phyloP scores from a whole-genome alignment of 495 filamentous ascomycete species.

The Tuber aestivum region DNA sequence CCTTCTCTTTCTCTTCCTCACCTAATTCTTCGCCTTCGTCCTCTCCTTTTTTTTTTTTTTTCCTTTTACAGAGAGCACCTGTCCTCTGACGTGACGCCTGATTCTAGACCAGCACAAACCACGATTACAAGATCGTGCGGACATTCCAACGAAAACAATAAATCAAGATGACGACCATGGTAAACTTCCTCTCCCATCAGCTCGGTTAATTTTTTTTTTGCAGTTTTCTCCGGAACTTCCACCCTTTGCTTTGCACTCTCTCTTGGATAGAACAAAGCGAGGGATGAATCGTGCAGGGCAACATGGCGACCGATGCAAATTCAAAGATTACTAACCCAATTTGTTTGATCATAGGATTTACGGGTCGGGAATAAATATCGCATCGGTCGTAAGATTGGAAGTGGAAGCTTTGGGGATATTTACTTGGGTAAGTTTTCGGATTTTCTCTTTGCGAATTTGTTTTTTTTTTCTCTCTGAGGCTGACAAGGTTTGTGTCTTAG shows the following conservation, averaged over 20 bases:
- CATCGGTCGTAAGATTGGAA: slow-evolving; percentile 98
- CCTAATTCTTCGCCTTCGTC: slow-evolving; percentile 28
- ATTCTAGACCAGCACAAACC: slow-evolving; percentile 24
- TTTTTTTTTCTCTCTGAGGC: neutral
- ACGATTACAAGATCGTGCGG: slow-evolving; percentile 28
- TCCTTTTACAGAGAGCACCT: slow-evolving; percentile 21
- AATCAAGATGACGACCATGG: slow-evolving; percentile 52
- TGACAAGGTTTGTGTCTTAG: slow-evolving; percentile 44
- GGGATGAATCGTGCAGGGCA: slow-evolving; percentile 9
- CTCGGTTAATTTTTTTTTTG: slow-evolving; percentile 17
- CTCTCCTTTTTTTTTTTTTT: slow-evolving; percentile 15
- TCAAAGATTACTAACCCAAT: slow-evolving; percentile 41
- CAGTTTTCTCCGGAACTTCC: neutral
- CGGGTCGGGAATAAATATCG: slow-evolving; percentile 99
- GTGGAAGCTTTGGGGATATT: slow-evolving; percentile 97
- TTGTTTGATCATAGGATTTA: slow-evolving; percentile 65
- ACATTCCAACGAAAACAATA: slow-evolving; percentile 40
- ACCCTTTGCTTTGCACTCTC: neutral
- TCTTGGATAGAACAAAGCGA: slow-evolving; percentile 8
- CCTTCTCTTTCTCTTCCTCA: slow-evolving; percentile 12
- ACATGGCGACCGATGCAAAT: slow-evolving; percentile 1
- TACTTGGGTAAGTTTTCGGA: slow-evolving; percentile 67
- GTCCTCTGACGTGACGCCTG: slow-evolving; percentile 36
- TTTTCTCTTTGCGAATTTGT: neutral
- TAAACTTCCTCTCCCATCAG: slow-evolving; percentile 42